Evolutionary conservation across 306 rosid genomes (phyloP).

Genomic region (Oemleria cerasiformis): DNA sequence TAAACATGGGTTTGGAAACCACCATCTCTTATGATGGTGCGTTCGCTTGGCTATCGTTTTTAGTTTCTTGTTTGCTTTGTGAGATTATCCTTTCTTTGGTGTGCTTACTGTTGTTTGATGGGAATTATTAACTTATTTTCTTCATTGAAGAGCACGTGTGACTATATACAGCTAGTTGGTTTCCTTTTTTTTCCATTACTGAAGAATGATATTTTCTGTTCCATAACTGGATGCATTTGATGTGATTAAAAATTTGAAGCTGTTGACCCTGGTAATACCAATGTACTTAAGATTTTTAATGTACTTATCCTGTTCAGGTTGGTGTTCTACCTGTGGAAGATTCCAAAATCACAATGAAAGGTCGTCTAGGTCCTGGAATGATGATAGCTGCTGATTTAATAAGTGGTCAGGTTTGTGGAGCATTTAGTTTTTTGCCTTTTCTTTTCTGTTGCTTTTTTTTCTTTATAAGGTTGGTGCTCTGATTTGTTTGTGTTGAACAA

Average conservation of each 20-base stretch:
- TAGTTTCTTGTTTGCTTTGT: not conserved
- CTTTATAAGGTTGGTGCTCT: not conserved
- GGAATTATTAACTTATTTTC: not conserved
- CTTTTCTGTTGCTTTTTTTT: not conserved
- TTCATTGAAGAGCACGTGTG: not conserved
- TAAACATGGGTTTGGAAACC: not conserved
- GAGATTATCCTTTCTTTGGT: not conserved
- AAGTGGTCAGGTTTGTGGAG: constrained; percentile 75
- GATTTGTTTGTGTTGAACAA: not conserved
- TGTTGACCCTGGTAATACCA: not conserved
- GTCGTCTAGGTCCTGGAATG: constrained; percentile 99
- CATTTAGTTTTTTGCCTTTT: not conserved
- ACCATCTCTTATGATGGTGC: not conserved
- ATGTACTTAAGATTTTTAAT: constrained; percentile 20
- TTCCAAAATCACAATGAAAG: constrained; percentile 90
- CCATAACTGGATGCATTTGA: not conserved
- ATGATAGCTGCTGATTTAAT: constrained; percentile 90
- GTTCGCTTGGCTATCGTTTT: not conserved
- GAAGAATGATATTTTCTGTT: constrained; percentile 12
- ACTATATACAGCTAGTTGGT: not conserved
- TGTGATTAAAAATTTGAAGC: constrained; percentile 1
- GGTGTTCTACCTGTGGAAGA: constrained; percentile 95
- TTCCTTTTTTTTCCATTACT: not conserved
- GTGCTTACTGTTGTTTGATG: not conserved
- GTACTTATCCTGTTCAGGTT: constrained; percentile 51